Percentiles rank a stretch among this genome's conserved stretches.
Evolutionary conservation across 164 flowering plant species (phyloP).

Genomic region (grape (Vitis vinifera)): ASM3070453v1 NC_081813.1:8058501-8059000

Average conservation of each 20-base stretch:
- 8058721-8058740: no score
- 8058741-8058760: slow-evolving; percentile 12
- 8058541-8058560: slow-evolving; percentile 94
- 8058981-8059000: no score
- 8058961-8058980: no score
- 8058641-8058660: not conserved
- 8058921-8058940: slow-evolving; percentile 33
- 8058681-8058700: no score
- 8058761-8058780: slow-evolving; percentile 96
- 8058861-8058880: slow-evolving; percentile 66
- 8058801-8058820: slow-evolving; percentile 72
- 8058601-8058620: not conserved
- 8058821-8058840: slow-evolving; percentile 84
- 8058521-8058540: slow-evolving; percentile 88
- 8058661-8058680: not conserved
- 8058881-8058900: slow-evolving; percentile 55
- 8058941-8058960: no score
- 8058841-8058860: slow-evolving; percentile 67
- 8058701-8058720: no score
- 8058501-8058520: slow-evolving; percentile 75
- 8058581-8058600: slow-evolving; percentile 94
- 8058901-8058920: slow-evolving; percentile 87
- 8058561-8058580: slow-evolving; percentile 85
- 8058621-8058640: not conserved
- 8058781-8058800: slow-evolving; percentile 72